Percentiles rank a stretch among this genome's conserved stretches.
These are phyloP conservation scores for Morella rubra DNA, from an alignment of 306 rosid genomes.

Conservation along the genomic window DNA sequence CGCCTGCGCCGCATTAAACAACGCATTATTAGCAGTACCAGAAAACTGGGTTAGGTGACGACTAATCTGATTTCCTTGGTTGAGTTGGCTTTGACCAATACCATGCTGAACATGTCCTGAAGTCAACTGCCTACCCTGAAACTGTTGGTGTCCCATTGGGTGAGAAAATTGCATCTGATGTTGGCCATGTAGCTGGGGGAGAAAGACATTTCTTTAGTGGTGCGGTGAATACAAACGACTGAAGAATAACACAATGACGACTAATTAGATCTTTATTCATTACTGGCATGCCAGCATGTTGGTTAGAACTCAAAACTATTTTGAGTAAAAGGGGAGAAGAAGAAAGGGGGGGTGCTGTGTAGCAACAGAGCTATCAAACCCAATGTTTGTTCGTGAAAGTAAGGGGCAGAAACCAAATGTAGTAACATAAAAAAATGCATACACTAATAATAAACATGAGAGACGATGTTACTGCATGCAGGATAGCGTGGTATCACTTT, in stretches of 20 bases:
- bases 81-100: constrained; percentile 85
- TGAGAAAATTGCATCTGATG: constrained; percentile 93
- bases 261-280: constrained; percentile 10
- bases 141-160: constrained; percentile 81
- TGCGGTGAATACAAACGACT: constrained; percentile 7
- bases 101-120: constrained; percentile 85
- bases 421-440: no score
- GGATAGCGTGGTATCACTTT: no score
- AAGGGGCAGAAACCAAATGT: no score
- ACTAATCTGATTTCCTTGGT: constrained; percentile 88
- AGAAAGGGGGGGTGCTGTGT: no score
- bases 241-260: constrained; percentile 15
- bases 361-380: no score
- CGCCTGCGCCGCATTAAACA: constrained; percentile 87
- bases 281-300: background rate
- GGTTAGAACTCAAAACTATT: constrained; percentile 7
- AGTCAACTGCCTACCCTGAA: constrained; percentile 86
- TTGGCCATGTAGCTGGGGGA: constrained; percentile 74
- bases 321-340: background rate
- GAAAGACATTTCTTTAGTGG: constrained; percentile 25
- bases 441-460: no score
- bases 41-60: constrained; percentile 80
- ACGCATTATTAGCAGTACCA: constrained; percentile 71
- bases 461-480: no score
- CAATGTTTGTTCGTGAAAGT: no score